phyloP scores from a whole-genome alignment of 805 yeast species.

The Lachancea quebecensis region DNA sequence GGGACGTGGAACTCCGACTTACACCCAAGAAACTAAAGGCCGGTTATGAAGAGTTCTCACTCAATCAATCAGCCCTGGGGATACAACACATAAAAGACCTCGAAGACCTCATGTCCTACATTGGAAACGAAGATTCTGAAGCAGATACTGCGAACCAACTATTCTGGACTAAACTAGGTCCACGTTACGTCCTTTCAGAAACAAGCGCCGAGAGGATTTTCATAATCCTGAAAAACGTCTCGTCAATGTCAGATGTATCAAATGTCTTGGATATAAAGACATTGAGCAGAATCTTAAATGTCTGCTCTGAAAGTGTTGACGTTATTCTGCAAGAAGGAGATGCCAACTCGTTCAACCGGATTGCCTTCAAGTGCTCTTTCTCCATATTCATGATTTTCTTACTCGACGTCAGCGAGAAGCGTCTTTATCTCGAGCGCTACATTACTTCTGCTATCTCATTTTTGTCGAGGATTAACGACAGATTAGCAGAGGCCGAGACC shows the following conservation, averaged over 20 bases:
- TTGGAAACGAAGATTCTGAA: slow-evolving; percentile 5
- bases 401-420: slow-evolving; percentile 36
- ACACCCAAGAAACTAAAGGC: slow-evolving; percentile 14
- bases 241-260: slow-evolving; percentile 9
- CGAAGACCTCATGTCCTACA: slow-evolving; percentile 6
- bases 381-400: slow-evolving; percentile 38
- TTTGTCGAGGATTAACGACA: slow-evolving; percentile 28
- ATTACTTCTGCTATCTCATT: slow-evolving; percentile 37
- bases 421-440: slow-evolving; percentile 41
- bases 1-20: not conserved
- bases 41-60: slow-evolving; percentile 14
- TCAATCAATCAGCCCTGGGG: slow-evolving; percentile 19
- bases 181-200: not conserved
- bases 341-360: slow-evolving; percentile 12
- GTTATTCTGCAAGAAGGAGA: slow-evolving; percentile 6
- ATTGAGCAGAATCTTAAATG: slow-evolving; percentile 14
- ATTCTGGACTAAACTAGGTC: not conserved
- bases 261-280: slow-evolving; percentile 7
- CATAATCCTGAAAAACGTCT: not conserved
- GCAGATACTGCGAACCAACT: not conserved
- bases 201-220: slow-evolving; percentile 11
- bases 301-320: slow-evolving; percentile 17
- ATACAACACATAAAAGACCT: slow-evolving; percentile 21
- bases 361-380: slow-evolving; percentile 32
- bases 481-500: slow-evolving; percentile 27